Percentiles rank a stretch among this genome's conserved stretches.
phyloP scores from a whole-genome alignment of 2,329 filamentous ascomycete genomes.

The Penicillium sp. region DNA sequence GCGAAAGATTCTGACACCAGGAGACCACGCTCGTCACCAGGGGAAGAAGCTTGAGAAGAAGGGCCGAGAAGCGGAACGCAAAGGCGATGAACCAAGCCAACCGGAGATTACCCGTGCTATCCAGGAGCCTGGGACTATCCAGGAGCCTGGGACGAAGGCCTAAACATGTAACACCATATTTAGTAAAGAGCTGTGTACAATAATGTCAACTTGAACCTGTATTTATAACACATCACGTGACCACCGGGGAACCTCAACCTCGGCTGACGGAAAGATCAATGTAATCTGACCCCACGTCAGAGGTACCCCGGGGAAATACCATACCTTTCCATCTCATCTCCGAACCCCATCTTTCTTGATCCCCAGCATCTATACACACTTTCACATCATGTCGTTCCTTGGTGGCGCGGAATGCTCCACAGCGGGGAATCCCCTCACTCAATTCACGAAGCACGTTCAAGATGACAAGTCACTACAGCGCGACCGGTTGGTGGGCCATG shows the following conservation, averaged over 20 bases:
- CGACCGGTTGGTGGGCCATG: conserved; percentile 79
- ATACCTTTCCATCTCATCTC: conserved; percentile 6
- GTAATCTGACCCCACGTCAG: conserved; percentile 25
- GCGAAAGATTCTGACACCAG: conserved; percentile 31
- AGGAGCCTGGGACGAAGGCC: conserved; percentile 1
- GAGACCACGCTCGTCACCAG: not conserved
- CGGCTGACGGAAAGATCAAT: conserved; percentile 28
- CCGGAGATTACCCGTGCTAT: conserved; percentile 8
- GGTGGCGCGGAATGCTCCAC: conserved; percentile 96
- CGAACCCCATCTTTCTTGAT: not conserved
- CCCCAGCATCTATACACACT: not conserved
- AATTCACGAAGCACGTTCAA: conserved; percentile 96
- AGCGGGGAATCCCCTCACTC: conserved; percentile 90
- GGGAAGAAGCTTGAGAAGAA: not conserved
- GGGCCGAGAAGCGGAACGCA: not conserved
- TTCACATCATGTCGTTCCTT: conserved; percentile 80
- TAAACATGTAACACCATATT: not conserved
- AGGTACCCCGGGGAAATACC: conserved; percentile 13
- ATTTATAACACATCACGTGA: conserved; percentile 21
- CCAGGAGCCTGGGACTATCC: conserved; percentile 16
- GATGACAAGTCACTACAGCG: conserved; percentile 94
- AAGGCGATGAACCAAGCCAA: not conserved
- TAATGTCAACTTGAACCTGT: not conserved
- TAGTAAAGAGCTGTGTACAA: not conserved
- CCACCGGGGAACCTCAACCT: conserved; percentile 28